A percentile compares a stretch with the other conserved stretches of the same genome.
Conservation (phyloP, 108 stramenopile genomes). For the Skeletonema tropicum region DNA sequence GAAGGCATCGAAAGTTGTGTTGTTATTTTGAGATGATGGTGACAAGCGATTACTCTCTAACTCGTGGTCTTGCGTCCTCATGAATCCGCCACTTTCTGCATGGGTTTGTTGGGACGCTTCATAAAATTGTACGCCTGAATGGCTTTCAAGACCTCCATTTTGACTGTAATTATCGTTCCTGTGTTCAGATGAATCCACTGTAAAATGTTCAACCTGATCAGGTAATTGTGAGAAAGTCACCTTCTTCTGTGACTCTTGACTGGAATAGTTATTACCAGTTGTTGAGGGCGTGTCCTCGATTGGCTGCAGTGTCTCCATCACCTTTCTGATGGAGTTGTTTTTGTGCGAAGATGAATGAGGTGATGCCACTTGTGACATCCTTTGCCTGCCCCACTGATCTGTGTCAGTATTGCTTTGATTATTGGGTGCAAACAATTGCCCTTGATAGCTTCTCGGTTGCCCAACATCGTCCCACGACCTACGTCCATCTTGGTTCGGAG, state of each 20-base stretch:
- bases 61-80: neutral
- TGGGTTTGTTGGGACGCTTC: neutral
- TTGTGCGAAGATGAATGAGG: slow-evolving; percentile 6
- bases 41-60: neutral
- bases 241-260: slow-evolving; percentile 1
- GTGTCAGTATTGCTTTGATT: slow-evolving; percentile 1
- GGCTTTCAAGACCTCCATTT: neutral
- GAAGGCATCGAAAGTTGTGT: neutral
- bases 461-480: slow-evolving; percentile 15
- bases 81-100: neutral
- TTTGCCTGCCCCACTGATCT: slow-evolving; percentile 37
- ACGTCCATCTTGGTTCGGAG: neutral
- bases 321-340: neutral
- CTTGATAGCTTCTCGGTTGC: neutral
- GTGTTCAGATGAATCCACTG: neutral
- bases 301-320: slow-evolving; percentile 10
- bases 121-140: neutral
- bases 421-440: neutral
- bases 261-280: neutral
- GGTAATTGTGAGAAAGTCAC: neutral
- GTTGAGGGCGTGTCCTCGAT: neutral
- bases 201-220: neutral
- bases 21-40: neutral
- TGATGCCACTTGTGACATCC: slow-evolving; percentile 23
- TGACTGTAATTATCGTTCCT: neutral